Evolutionary conservation across 495 filamentous ascomycete species (phyloP), one percentile per base, ranked within the genome.

Genomic region (Xylaria acuta): DNA sequence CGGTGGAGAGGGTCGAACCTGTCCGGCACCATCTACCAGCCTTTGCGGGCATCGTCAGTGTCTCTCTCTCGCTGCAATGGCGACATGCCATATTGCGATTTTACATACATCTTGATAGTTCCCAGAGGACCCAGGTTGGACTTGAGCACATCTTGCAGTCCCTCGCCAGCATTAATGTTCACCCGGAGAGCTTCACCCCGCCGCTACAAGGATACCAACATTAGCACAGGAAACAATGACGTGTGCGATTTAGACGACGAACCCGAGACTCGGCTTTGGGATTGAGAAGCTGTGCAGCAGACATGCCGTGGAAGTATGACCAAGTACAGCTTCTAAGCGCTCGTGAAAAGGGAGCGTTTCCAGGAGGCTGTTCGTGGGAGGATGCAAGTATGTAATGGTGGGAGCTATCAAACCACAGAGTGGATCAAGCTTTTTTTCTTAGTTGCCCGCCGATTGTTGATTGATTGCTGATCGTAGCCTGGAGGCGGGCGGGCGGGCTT

Each of bases 211-310:
- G 53, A 75, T n/a, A 71, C 68, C 56, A 70, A 41, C 53, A 75
- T 72, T 45, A 64, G 70, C 53, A 72, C 16, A 12, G 47, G 49
- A 16, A 18, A 16, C 84, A 82, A 87, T 81, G 82, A 78, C 69
- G 63, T 73, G 69, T 25, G 20, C 32, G 41, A 22, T 0, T 49
- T 20, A 40, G 32, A 14, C 67, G 70, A 77, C 91, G 76, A 85
- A 97, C 95, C 83, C 97, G 90, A 58, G 94, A 97, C 85, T 99
- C 96, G 76, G 96, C 96, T 84, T 98, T 98, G 43, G 95, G 95
- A 81, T 99, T 99, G 32, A 99, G 91, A 77, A 99, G 89, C 87
- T 98, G 95, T 67, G 96, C 94, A 72, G 96, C 96, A 78, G 93
- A 94, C 90, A 94, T 95, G 77, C 34, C 51, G 41, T n/a, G 43